These are phyloP conservation scores for Rhytidiadelphus loreus DNA, from an alignment of 225 moss, liverwort and hornwort species.

Conservation along the genomic window DNA sequence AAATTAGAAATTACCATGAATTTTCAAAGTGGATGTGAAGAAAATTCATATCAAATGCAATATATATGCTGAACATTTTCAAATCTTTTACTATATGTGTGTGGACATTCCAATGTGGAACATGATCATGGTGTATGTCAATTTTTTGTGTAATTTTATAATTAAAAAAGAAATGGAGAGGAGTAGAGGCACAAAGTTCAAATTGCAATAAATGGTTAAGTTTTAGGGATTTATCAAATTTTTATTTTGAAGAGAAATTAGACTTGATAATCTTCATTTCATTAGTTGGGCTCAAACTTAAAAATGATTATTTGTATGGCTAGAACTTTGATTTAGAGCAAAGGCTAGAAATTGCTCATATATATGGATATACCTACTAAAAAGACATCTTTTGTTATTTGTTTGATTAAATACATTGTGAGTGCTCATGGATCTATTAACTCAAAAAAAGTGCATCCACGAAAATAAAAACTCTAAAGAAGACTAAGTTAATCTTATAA, in stretches of 20 bases:
- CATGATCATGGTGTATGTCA: background rate
- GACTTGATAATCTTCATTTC: background rate
- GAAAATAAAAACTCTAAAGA: rapidly evolving
- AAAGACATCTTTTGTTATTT: background rate
- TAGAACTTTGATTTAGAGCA: background rate
- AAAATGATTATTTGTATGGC: background rate
- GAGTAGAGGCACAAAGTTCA: background rate
- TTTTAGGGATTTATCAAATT: background rate
- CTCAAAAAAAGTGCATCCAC: background rate
- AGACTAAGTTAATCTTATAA: background rate
- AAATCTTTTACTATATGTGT: too few relatives aligned
- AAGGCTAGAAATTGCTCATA: too few relatives aligned
- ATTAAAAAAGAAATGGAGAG: background rate
- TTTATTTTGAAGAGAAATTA: background rate
- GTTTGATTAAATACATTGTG: too few relatives aligned
- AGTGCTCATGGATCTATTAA: rapidly evolving
- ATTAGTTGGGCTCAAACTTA: background rate
- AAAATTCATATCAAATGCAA: background rate
- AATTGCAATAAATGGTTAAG: background rate
- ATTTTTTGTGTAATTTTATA: background rate
- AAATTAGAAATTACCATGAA: background rate
- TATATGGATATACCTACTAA: background rate
- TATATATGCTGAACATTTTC: too few relatives aligned
- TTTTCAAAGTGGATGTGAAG: background rate
- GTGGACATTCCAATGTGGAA: too few relatives aligned